Evolutionary conservation across 2,329 filamentous ascomycete genomes (phyloP), one percentile per base, ranked within the genome.

Genomic region (Huntiella abstrusa): DNA sequence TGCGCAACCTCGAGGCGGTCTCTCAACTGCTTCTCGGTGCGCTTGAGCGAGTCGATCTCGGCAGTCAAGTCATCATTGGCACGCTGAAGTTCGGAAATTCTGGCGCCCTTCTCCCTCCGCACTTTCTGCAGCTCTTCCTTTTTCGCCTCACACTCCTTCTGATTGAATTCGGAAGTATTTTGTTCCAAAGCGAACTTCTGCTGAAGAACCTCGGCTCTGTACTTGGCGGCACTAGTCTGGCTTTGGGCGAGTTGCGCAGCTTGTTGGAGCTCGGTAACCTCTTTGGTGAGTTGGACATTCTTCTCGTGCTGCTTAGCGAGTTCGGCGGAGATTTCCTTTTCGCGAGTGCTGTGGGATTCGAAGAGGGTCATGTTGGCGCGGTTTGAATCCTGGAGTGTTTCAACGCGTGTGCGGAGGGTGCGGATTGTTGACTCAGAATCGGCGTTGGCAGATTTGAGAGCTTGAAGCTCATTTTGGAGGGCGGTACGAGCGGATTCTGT

Each of bases 111-210:
- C 59, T 98, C 91, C 58, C 94, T 96, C 52, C 91, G 77, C 62
- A 83, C 88, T 57, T 87, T 94, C 53, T 88, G 73, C 41, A 85
- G 77, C 58, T 98, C 91, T 6, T 79, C 75, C 51, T 75, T 80
- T 64, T 94, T 93, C 0, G 83, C 87, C 65, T 93, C 88, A 16
- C 96, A 71, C 60, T 98, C 91, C 37, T 71, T 77, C 57, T 95
- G 85, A 47, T 91, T 80, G 83, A 86, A 98, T 55, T 96, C 88
- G 53, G 84, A 83, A 64, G 86, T 94, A 56, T 81, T 82, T 59
- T 85, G 86, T 13, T 88, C 76, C 47, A 92, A 69, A 37, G 93
- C 85, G 33, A 96, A 71, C 60, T 96, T 87, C 60, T 95, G 87
- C 60, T 91, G 79, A 10, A 96, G 67, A 28, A 78, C 82, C 57